Conservation (phyloP, 805 yeast species). For the Kuraishia ogatae region DNA sequence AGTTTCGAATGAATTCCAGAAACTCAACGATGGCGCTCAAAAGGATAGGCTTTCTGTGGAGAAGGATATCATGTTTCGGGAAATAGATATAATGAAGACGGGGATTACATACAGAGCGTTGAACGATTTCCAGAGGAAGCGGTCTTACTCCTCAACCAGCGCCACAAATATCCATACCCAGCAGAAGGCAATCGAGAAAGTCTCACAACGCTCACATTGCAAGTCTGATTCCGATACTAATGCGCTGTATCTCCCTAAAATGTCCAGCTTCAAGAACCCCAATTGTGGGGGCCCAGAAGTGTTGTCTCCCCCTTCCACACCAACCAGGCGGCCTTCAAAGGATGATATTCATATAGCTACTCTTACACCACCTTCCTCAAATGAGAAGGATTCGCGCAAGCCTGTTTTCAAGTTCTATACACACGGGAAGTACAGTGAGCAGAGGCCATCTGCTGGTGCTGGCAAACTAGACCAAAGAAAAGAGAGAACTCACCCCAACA, state of each 20-base stretch:
- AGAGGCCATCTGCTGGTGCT: background rate
- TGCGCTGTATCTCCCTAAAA: background rate
- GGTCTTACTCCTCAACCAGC: background rate
- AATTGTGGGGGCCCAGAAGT: background rate
- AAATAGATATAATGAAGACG: conserved; percentile 1
- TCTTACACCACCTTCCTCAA: background rate
- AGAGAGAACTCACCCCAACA: background rate
- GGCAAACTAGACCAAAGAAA: background rate
- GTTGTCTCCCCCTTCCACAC: background rate
- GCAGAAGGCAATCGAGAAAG: background rate
- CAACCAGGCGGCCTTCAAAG: background rate
- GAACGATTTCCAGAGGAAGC: background rate
- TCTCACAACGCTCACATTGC: background rate
- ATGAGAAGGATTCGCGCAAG: background rate
- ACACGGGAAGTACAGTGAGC: background rate
- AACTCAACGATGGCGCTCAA: background rate
- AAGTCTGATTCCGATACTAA: background rate
- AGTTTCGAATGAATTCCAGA: background rate
- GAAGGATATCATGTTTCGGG: background rate
- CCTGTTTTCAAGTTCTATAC: background rate
- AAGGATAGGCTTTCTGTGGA: background rate
- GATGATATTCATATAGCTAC: background rate
- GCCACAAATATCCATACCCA: background rate
- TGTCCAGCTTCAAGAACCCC: background rate
- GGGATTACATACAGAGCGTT: background rate